These are phyloP conservation scores for Arctium minus DNA, from an alignment of 129 eudicot species.

Conservation along the genomic window DNA sequence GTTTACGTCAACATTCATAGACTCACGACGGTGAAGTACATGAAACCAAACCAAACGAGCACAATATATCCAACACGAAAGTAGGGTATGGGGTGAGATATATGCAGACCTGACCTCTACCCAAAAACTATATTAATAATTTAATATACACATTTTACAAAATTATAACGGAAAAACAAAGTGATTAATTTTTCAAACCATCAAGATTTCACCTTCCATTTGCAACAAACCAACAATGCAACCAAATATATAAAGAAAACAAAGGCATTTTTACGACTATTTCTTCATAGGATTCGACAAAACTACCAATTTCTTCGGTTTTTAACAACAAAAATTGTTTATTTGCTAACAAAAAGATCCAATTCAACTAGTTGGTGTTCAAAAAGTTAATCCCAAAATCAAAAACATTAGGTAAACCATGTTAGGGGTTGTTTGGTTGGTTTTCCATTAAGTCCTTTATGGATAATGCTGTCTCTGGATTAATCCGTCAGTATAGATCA, in stretches of 20 bases:
- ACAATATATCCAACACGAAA: no score
- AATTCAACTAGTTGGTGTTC: background rate
- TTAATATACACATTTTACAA: background rate
- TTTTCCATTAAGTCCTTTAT: no score
- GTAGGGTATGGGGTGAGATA: no score
- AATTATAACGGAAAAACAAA: background rate
- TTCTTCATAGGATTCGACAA: background rate
- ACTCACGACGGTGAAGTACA: no score
- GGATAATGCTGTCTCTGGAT: no score
- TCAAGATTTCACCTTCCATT: background rate
- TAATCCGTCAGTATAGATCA: no score
- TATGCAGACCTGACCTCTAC: no score
- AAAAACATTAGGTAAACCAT: background rate
- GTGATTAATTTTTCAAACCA: slow-evolving; percentile 3
- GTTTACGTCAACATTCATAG: no score
- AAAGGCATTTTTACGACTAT: background rate
- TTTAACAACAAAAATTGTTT: no score
- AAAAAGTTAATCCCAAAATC: background rate
- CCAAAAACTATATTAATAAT: background rate
- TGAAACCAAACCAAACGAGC: no score
- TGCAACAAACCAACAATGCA: background rate
- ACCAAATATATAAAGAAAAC: background rate
- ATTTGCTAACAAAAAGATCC: background rate
- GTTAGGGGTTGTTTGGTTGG: no score
- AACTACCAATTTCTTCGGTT: background rate